Evolutionary conservation across 306 rosid species (phyloP), one percentile per base, ranked within the genome.

Genomic region (Bauhinia variegata): DNA sequence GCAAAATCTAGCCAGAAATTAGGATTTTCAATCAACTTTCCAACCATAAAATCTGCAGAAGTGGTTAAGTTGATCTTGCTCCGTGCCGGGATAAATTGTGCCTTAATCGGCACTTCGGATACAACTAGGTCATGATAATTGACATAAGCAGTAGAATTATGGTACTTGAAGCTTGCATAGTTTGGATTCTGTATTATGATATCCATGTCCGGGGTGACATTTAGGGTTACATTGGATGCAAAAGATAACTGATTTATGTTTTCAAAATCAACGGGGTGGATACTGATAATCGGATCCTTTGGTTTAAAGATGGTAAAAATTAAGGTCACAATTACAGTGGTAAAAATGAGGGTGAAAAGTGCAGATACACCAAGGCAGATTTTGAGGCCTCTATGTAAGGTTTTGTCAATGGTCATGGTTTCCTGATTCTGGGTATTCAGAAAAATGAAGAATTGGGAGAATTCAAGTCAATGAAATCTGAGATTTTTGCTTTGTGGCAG

Each of bases 161-260:
- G 12, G 70, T 60, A 39, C 42, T 4, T 65, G 70, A 68, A 83
- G 23, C 36, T 31, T 60, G 63, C 87, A 37, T 75, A 79, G 15
- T 83, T 83, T 30, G 47, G 75, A 33, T 87, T 85, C 19, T 32
- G 34, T 8, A 85, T 28, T 2, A 83, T 75, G 60, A 88, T 39
- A 11, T 44, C n/a, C 70, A 82, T 3, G 59, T 11, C 9, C 9
- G 5, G 9, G 9, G 6, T 72, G 38, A 72, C 63, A 23, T 23
- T 23, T 2, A 23, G 28, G 1, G 71, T 51, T 52, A 28, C 2
- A 16, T 17, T 63, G 0, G 71, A 13, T 36, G 9, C 1, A 36
- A 36, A 23, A 2, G 28, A 36, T 0, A 10, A 1, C 1, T 75
- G 13, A 44, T n/a, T n/a, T n/a, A 80, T 14, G 10, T 72, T 38